phyloP scores from a whole-genome alignment of 306 rosid genomes.

The Cercis canadensis region DNA sequence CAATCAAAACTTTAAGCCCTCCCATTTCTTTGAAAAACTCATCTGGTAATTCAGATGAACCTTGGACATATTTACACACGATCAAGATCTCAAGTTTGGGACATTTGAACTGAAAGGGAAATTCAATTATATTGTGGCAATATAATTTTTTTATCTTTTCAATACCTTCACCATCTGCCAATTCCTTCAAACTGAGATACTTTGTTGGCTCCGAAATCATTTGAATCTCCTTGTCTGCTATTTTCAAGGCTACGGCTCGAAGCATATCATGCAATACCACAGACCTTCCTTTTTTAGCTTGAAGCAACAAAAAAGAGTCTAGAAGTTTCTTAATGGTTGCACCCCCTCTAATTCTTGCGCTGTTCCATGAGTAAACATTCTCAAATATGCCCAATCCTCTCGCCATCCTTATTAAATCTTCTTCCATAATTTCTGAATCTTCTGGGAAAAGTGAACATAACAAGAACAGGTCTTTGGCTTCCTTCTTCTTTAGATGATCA shows the following conservation, averaged over 20 bases:
- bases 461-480: background rate
- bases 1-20: background rate
- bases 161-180: background rate
- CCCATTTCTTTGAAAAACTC: background rate
- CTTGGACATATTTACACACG: background rate
- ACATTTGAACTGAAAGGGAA: background rate
- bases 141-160: too few species aligned
- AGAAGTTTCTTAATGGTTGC: background rate
- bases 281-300: background rate
- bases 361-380: too few species aligned
- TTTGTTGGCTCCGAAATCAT: background rate
- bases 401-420: background rate
- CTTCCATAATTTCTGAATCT: background rate
- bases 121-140: background rate
- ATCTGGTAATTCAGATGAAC: background rate
- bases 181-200: too few species aligned
- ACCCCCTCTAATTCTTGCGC: background rate
- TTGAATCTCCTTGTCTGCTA: background rate
- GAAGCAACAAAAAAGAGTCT: background rate
- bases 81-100: background rate
- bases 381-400: background rate
- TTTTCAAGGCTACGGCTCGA: background rate
- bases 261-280: conserved; percentile 2
- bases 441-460: background rate
- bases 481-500: background rate